A percentile compares a stretch with the other conserved stretches of the same genome.
Evolutionary conservation across 331 rosid genomes (phyloP).

Genomic region (Rhamnella rubrinervis): DNA sequence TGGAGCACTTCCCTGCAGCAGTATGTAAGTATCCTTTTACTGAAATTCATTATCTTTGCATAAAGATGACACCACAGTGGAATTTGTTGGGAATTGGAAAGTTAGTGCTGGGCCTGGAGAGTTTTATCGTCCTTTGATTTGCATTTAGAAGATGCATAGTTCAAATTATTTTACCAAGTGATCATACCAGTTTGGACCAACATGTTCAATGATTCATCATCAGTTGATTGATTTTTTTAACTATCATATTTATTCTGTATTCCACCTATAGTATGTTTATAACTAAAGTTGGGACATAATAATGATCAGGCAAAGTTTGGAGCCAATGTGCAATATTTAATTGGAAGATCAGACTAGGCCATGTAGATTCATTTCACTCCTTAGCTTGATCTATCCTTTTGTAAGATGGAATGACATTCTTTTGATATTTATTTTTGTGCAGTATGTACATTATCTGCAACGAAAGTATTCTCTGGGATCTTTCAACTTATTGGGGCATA

Average conservation of each 20-base stretch:
- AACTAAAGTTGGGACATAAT: background rate
- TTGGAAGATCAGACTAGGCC: slow-evolving; percentile 1
- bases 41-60: slow-evolving; percentile 11
- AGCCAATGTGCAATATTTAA: background rate
- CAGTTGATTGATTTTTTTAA: background rate
- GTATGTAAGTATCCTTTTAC: slow-evolving; percentile 60
- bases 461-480: slow-evolving; percentile 93
- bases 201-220: background rate
- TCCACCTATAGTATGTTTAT: background rate
- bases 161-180: slow-evolving; percentile 6
- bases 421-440: slow-evolving; percentile 30
- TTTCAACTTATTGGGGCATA: slow-evolving; percentile 85
- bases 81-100: slow-evolving; percentile 14
- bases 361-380: slow-evolving; percentile 2
- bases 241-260: background rate
- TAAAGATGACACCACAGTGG: background rate
- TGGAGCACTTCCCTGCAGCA: slow-evolving; percentile 96
- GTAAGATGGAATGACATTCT: slow-evolving; percentile 21
- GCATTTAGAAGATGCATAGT: background rate
- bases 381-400: background rate
- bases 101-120: slow-evolving; percentile 12
- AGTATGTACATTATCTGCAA: slow-evolving; percentile 93
- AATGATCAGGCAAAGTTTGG: background rate
- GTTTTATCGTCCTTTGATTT: background rate
- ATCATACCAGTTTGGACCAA: background rate